Evolutionary conservation across 148 eudicot genomes (phyloP).

Genomic region (Rhododendron ferrugineum): DNA sequence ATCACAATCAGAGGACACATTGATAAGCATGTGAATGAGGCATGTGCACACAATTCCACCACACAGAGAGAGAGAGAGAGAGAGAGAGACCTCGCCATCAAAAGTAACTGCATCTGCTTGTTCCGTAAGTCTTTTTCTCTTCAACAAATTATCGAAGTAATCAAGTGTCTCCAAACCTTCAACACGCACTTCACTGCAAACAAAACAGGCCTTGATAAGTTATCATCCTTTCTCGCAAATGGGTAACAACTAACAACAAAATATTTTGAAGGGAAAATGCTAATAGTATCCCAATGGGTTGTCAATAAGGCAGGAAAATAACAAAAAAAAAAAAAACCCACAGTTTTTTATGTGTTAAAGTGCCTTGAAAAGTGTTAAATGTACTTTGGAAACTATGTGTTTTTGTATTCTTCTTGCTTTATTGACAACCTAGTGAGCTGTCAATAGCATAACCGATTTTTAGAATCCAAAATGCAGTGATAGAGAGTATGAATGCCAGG

Average conservation of each 20-base stretch:
- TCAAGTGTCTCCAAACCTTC: slow-evolving; percentile 35
- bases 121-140: slow-evolving; percentile 20
- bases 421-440: background rate
- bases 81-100: slow-evolving; percentile 24
- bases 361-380: background rate
- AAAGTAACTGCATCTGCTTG: slow-evolving; percentile 31
- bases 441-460: background rate
- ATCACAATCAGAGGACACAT: background rate
- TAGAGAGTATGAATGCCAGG: background rate
- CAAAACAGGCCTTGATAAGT: background rate
- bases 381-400: background rate
- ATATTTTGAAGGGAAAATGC: background rate
- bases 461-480: background rate
- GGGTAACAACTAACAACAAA: background rate
- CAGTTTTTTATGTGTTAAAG: background rate
- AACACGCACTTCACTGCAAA: slow-evolving; percentile 29
- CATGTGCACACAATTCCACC: background rate
- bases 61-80: background rate
- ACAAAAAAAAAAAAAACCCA: background rate
- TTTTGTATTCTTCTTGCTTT: background rate
- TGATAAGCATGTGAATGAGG: background rate
- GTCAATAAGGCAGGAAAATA: background rate
- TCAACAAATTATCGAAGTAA: slow-evolving; percentile 20
- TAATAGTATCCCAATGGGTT: too few species aligned
- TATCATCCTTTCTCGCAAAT: background rate